These are phyloP conservation scores for Dendrothele bispora DNA, from an alignment of 768 basidiomycete species.

Conservation along the genomic window DNA sequence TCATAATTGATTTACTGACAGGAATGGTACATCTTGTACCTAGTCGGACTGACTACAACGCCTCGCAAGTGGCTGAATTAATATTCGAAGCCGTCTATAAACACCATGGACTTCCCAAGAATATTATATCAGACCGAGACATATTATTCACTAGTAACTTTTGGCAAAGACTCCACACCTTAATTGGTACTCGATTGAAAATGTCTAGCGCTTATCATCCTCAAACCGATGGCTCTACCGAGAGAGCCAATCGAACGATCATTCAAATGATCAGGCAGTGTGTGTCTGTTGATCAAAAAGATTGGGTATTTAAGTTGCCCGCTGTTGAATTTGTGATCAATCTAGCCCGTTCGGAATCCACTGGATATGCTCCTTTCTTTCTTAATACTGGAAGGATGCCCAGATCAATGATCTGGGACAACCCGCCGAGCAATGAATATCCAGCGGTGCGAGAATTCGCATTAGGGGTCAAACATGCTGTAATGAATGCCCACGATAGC, in stretches of 20 bases:
- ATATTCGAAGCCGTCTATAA: too few species aligned
- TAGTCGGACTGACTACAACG: too few species aligned
- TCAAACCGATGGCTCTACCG: conserved; percentile 25
- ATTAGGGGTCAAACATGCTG: too few species aligned
- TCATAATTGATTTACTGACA: too few species aligned
- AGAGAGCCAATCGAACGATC: conserved; percentile 22
- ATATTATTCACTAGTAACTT: conserved; percentile 25
- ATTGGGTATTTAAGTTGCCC: conserved; percentile 25
- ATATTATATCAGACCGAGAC: conserved; percentile 27
- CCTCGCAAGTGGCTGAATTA: too few species aligned
- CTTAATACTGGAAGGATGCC: conserved; percentile 21
- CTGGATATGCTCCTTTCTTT: conserved; percentile 28
- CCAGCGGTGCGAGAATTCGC: too few species aligned
- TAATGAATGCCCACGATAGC: too few species aligned
- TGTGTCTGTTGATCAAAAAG: conserved; percentile 18
- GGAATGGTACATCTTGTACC: too few species aligned
- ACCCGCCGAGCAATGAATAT: too few species aligned
- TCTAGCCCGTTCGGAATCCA: conserved; percentile 26
- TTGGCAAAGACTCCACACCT: conserved; percentile 20
- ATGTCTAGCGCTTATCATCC: conserved; percentile 31
- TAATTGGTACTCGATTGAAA: conserved; percentile 17
- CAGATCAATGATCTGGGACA: too few species aligned
- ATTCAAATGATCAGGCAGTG: conserved; percentile 14
- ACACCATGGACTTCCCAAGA: conserved; percentile 19
- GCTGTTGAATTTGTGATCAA: conserved; percentile 28